Percentiles rank a stretch among this genome's conserved stretches.
Evolutionary conservation across 148 eudicot species (phyloP).

Genomic region (Silene uniflora): DNA sequence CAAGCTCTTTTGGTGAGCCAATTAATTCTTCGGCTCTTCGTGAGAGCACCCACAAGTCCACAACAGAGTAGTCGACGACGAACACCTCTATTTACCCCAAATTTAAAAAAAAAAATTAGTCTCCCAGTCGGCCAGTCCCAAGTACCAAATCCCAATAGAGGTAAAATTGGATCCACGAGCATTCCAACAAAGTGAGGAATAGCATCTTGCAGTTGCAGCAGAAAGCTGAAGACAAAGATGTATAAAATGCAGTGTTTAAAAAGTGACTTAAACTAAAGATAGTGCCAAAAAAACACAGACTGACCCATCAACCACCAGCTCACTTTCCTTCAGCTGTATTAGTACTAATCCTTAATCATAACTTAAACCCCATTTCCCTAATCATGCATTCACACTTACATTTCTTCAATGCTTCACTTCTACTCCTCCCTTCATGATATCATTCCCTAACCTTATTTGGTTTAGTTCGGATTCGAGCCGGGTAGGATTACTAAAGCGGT

Average conservation of each 20-base stretch:
- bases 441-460: not conserved
- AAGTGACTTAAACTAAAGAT: not conserved
- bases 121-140: too few species aligned
- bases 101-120: too few species aligned
- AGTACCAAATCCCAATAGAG: too few species aligned
- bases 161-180: not conserved
- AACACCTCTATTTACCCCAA: too few species aligned
- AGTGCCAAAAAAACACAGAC: not conserved
- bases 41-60: too few species aligned
- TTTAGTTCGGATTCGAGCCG: too few species aligned
- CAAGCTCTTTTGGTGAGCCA: too few species aligned
- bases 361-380: constrained; percentile 13
- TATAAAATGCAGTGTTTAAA: not conserved
- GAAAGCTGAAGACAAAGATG: constrained; percentile 10
- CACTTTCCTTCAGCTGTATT: constrained; percentile 15
- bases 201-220: constrained; percentile 3
- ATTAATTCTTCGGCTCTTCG: too few species aligned
- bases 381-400: constrained; percentile 11
- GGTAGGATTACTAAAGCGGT: too few species aligned
- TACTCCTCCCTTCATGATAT: constrained; percentile 20
- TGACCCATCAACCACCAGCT: constrained; percentile 17
- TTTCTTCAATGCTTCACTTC: constrained; percentile 23
- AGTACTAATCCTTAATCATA: constrained; percentile 10
- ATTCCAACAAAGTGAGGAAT: not conserved
- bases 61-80: too few species aligned